phyloP scores from a whole-genome alignment of 1,284 basidiomycete species.

The Malassezia caprae region DNA sequence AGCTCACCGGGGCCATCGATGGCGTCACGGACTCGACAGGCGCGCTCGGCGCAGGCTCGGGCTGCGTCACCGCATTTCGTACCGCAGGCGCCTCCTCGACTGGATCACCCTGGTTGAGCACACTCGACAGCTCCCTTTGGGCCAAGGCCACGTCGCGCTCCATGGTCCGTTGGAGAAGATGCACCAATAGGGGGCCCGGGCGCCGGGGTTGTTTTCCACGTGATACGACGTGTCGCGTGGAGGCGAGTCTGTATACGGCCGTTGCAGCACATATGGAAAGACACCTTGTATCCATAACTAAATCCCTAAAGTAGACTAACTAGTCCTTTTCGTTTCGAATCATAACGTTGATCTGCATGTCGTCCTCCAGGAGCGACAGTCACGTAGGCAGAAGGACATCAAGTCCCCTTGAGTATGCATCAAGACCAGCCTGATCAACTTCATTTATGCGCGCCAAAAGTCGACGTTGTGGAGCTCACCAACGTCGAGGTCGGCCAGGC shows the following conservation, averaged over 20 bases:
- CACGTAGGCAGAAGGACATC: neutral
- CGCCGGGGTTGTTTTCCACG: neutral
- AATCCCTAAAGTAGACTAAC: neutral
- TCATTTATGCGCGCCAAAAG: conserved; percentile 20
- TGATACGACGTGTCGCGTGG: neutral
- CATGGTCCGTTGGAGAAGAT: neutral
- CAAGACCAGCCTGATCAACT: neutral
- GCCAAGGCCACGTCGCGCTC: neutral
- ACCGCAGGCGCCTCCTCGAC: neutral
- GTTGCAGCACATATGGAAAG: neutral
- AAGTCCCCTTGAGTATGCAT: neutral
- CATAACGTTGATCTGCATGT: too few species aligned
- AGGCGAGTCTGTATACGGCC: neutral
- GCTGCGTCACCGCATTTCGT: neutral
- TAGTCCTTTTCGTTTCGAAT: too few species aligned
- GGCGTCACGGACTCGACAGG: neutral
- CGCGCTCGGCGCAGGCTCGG: neutral
- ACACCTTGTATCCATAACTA: neutral
- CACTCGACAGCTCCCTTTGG: neutral
- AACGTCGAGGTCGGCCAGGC: conserved; percentile 24
- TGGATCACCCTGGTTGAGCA: neutral
- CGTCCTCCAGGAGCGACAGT: neutral
- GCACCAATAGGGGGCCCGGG: neutral
- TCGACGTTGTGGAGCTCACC: conserved; percentile 28
- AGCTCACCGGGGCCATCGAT: neutral